Evolutionary conservation across 805 yeast genomes (phyloP), one percentile per base, ranked within the genome.

Genomic region (Candida taoyuanica): DNA sequence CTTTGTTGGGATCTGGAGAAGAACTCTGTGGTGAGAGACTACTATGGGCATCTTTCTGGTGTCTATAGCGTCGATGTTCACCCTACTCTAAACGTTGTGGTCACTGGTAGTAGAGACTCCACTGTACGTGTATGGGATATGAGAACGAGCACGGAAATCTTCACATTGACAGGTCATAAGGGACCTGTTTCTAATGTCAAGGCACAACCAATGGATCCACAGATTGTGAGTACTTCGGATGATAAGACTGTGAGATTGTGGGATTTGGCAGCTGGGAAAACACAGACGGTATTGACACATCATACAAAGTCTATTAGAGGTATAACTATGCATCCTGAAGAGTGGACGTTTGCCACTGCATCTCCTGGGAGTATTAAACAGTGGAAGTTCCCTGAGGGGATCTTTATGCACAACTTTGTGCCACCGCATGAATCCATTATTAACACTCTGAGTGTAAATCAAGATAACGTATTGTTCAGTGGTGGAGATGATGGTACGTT

Each of bases 1-100:
- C 78, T 86, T 56, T 89, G 98, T 60, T 93, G 98, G 97, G 99
- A 93, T 65, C 68, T 93, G 49, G 98, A 91, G 59, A 75, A 78
- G 53, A 86, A 89, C 51, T 76, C 76, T 49, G 77, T 85, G 2
- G 74, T 88, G 4, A 67, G 97, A 39, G 87, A 88, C 51, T 93
- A 86, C 60, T 94, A 89, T 62, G 99, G 98, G 4, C 98, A 93
- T 63, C 68, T 86, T 18, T 85, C 95, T 21, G 94, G 95, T 4
- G 85, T 93, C 2, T 87, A 86, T 53, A 70, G 94, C 0, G 68
- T 89, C 30, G 91, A 80, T 41, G 57, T 88, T 13, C 98, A 91
- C 57, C 98, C 98, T 0, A 85, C 87, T 4, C 62, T 89, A 18
- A 95, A 89, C 50, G 63, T 91, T 7, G 60, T 88, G 12, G 85